These are phyloP conservation scores for Mesostigma viride DNA, from an alignment of 139 green algal species.

Conservation along the genomic window DNA sequence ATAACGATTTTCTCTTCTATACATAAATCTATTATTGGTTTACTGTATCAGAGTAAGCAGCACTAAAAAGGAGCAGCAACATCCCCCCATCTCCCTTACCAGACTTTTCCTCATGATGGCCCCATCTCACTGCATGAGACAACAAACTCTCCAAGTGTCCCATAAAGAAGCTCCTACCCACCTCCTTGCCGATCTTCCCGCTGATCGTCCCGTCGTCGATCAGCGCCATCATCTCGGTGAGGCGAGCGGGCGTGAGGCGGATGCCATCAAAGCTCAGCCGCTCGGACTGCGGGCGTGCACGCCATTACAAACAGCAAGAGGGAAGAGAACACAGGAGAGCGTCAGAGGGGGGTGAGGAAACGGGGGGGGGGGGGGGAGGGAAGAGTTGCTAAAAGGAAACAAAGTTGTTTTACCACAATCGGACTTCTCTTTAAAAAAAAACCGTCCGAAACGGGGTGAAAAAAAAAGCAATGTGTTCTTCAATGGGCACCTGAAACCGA, in stretches of 20 bases:
- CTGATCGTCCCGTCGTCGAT: conserved; percentile 81
- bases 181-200: conserved; percentile 94
- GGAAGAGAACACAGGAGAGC: too few relatives aligned
- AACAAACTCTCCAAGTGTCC: background rate
- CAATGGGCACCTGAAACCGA: too few relatives aligned
- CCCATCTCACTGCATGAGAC: background rate
- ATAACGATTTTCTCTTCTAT: too few relatives aligned
- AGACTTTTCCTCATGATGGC: background rate
- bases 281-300: conserved; percentile 20
- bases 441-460: too few relatives aligned
- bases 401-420: too few relatives aligned
- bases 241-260: conserved; percentile 13
- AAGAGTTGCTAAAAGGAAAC: background rate
- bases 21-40: too few relatives aligned
- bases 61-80: too few relatives aligned
- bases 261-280: conserved; percentile 6
- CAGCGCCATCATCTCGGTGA: conserved; percentile 81
- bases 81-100: background rate
- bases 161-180: conserved; percentile 21
- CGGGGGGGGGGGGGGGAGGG: background rate
- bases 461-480: too few relatives aligned
- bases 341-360: too few relatives aligned
- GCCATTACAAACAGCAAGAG: too few relatives aligned
- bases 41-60: too few relatives aligned
- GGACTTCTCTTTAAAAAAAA: too few relatives aligned